A percentile compares a stretch with the other conserved stretches of the same genome.
Conservation (phyloP, 352 stramenopile species). For the Phytophthora tubulina region DNA sequence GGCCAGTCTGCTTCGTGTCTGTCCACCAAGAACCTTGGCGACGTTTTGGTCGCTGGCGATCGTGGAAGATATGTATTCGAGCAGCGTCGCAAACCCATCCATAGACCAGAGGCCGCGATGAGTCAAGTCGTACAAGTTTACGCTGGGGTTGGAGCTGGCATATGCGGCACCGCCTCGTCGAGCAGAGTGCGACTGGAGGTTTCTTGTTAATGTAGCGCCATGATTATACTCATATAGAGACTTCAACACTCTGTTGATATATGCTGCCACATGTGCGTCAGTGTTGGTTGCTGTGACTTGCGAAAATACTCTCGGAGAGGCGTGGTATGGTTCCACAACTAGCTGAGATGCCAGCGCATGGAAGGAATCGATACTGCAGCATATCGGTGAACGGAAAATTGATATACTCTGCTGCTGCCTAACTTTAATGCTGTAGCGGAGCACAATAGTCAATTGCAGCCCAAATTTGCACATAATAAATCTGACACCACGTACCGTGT, state of each 20-base stretch:
- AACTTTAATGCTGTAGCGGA: conserved; percentile 1
- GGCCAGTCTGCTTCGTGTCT: conserved; percentile 9
- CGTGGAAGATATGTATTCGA: conserved; percentile 30
- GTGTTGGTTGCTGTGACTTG: conserved; percentile 5
- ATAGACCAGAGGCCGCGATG: conserved; percentile 28
- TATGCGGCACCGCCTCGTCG: conserved; percentile 1
- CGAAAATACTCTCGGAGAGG: background rate
- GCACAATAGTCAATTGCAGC: too few relatives aligned
- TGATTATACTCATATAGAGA: background rate
- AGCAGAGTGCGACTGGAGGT: background rate
- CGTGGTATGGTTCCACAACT: background rate
- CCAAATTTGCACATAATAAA: background rate
- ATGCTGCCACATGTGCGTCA: background rate
- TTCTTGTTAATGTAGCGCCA: background rate
- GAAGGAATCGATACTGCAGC: conserved; percentile 6
- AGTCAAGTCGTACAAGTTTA: conserved; percentile 32
- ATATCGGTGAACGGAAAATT: conserved; percentile 11
- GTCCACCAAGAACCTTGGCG: conserved; percentile 27
- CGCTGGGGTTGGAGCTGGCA: background rate
- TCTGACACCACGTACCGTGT: background rate
- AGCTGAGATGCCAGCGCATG: background rate
- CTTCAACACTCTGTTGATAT: background rate
- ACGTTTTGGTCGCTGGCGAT: conserved; percentile 27
- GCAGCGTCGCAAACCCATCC: conserved; percentile 26
- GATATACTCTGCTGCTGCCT: conserved; percentile 9